Base-by-base conservation (phyloP, 352 stramenopile genomes). In the Pythium volutum region DNA sequence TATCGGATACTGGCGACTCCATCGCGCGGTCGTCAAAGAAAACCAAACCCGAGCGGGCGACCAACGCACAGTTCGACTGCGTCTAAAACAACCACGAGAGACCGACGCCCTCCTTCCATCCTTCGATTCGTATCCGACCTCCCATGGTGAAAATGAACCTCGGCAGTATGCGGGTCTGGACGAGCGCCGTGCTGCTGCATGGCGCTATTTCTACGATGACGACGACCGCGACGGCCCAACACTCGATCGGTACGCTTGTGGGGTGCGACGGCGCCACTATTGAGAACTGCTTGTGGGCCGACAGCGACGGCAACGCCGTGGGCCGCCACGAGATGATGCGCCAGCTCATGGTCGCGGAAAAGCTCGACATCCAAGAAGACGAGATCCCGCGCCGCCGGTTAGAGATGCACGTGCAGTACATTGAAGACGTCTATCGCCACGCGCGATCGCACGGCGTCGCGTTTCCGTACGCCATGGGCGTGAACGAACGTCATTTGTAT, bases 401-500 rank as follows among this genome's bases (percentile, higher is more conserved):
- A 52, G 69, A 89, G 47, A 59, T 63, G 20, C 79, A 88, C 66
- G 69, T 90, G 26, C 64, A 75, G 23, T 90, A 92, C 67, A 57
- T 92, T 18, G 77, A 92, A 57, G 75, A 84, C 61, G 77, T 93
- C 31, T 70, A 89, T 41, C 65, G 59, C 61, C 70, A 82, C 54
- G 80, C 84, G 16, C 43, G 34, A 29, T 29, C 50, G 3, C 59
- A 69, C 20, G 72, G 71, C n/a, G 57, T 88, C 31, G 27, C 49
- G 14, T 89, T 93, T 31, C 62, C 77, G 41, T 89, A 89, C 70
- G 55, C 66, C 4, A 77, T 87, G 70, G 84, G 84, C 42, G 77
- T 93, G 52, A 90, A 82, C 59, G 42, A 73, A 22, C 73, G 80
- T 14, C 81, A 91, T 61, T 71, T 91, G 54, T 83, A 84, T 50